Evolutionary conservation across 208 protist genomes (phyloP).

Genomic region (Leishmania arabica): DNA sequence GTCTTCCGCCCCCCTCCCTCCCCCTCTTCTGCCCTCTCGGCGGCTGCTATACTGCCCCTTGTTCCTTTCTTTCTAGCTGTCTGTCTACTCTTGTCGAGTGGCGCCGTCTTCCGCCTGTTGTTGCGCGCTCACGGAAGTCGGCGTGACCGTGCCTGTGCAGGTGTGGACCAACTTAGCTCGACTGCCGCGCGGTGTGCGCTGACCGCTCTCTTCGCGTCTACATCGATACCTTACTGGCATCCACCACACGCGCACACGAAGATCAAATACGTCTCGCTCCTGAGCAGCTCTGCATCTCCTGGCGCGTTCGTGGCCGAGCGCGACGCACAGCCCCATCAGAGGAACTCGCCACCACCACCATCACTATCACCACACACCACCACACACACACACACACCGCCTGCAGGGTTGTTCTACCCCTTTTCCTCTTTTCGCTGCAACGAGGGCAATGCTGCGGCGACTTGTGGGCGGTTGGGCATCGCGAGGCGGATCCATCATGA

Average conservation of each 20-base stretch:
- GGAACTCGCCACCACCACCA: not conserved
- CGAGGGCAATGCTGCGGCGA: conserved; percentile 16
- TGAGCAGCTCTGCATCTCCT: not conserved
- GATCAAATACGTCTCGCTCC: not conserved
- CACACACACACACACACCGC: not conserved
- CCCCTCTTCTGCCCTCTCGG: not conserved
- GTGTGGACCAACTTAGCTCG: not conserved
- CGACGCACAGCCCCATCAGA: not conserved
- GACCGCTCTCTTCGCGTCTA: not conserved
- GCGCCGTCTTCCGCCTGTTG: too few relatives aligned
- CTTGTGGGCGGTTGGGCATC: not conserved
- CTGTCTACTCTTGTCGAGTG: not conserved
- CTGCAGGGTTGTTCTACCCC: not conserved
- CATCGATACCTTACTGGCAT: not conserved
- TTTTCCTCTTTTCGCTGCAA: not conserved
- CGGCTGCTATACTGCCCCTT: not conserved
- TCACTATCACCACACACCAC: not conserved
- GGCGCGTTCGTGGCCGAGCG: not conserved
- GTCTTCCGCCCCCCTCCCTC: not conserved
- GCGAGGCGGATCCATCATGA: too few relatives aligned
- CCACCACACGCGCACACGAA: not conserved
- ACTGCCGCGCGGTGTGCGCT: not conserved
- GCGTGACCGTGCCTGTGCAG: conserved; percentile 12
- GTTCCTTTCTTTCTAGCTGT: not conserved
- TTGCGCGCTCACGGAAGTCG: not conserved